Evolutionary conservation across 306 rosid species (phyloP), one percentile per base, ranked within the genome.

Genomic region (Gleditsia sinensis): DNA sequence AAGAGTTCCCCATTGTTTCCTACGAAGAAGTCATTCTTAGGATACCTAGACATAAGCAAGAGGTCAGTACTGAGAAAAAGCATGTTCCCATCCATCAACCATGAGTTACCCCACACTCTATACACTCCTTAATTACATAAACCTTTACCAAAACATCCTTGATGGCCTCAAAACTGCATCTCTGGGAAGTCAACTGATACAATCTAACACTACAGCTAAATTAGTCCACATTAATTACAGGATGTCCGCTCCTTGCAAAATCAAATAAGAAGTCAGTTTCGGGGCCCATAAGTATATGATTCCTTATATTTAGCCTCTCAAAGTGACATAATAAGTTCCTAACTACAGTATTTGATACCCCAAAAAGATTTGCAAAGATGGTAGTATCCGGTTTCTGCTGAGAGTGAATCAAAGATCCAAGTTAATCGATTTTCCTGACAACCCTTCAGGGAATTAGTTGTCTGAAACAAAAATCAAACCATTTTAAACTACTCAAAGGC

Each of bases 381-480:
- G 90, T 30, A 16, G 81, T 84, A 23, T 76, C 76, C n/a, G 40
- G 78, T 63, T 86, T 85, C 76, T 67, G 86, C 72, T 80, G 57
- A 40, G 89, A 78, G 32, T 66, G 73, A 76, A 94, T 90, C 83
- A 84, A 76, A 62, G 82, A 72, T 46, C 83, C 93, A 27, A 94
- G 94, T 81, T 91, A 91, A 56, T 85, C 81, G 16, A 67, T 40
- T 81, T 85, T 91, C 19, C 42, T 76, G 48, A 86, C 78, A 66
- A 88, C 74, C 75, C 81, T 85, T 61, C 83, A 78, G 0, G 93
- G 96, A 84, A 20, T 64, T 53, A 90, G 84, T 88, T 94, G 89
- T 82, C 90, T 85, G 85, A 91, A 94, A 83, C 98, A 94, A 86
- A 94, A 94, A 76, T 94, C 97, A 72, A 84, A 91, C 97, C 97